A percentile compares a stretch with the other conserved stretches of the same genome.
phyloP scores from a whole-genome alignment of 108 stramenopile species.

The Nitzschia palea region DNA sequence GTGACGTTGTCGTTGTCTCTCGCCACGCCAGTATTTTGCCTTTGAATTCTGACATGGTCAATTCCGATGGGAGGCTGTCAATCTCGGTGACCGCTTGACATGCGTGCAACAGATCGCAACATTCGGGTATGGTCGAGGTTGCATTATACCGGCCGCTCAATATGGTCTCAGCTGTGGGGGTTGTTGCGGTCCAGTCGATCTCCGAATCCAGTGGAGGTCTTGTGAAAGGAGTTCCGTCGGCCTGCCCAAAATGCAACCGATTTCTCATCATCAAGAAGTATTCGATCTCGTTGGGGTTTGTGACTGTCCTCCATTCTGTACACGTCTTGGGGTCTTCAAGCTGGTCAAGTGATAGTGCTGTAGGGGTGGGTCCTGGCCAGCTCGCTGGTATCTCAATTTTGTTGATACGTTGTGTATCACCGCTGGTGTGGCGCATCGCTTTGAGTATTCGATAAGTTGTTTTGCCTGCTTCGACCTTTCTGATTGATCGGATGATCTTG shows the following conservation, averaged over 20 bases:
- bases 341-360: background rate
- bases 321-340: background rate
- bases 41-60: background rate
- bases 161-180: background rate
- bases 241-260: constrained; percentile 5
- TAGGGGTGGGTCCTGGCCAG: background rate
- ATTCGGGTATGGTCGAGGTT: background rate
- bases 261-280: too few species aligned
- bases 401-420: background rate
- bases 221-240: too few species aligned
- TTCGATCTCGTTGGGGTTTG: background rate
- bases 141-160: background rate
- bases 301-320: background rate
- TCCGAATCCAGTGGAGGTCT: background rate
- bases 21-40: background rate
- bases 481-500: background rate
- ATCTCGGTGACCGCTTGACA: background rate
- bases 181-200: background rate
- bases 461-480: background rate
- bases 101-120: background rate
- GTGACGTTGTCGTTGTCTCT: background rate
- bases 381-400: background rate
- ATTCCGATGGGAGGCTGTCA: background rate
- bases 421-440: background rate
- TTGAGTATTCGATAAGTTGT: background rate